A percentile compares a stretch with the other conserved stretches of the same genome.
These are phyloP conservation scores for Trichosanthes truncata DNA, from an alignment of 306 rosid species.

Conservation along the genomic window DNA sequence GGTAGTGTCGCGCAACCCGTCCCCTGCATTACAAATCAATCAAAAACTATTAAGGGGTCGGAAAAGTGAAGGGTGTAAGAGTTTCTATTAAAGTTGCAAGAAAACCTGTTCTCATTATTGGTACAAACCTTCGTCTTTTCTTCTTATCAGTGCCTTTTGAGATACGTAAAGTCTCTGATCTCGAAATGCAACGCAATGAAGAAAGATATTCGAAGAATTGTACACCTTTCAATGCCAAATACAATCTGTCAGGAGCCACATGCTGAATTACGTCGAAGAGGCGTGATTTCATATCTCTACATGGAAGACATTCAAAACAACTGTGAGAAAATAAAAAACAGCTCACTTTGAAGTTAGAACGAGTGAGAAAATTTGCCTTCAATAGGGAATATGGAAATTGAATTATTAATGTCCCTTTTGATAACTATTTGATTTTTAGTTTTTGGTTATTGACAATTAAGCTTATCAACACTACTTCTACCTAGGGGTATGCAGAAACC, in stretches of 20 bases:
- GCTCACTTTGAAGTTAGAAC: not conserved
- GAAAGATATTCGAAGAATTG: slow-evolving; percentile 60
- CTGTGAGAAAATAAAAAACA: not conserved
- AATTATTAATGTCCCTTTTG: not conserved
- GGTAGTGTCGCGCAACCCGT: slow-evolving; percentile 54
- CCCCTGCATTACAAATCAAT: slow-evolving; percentile 36
- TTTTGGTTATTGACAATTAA: too few relatives aligned
- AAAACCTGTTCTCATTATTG: not conserved
- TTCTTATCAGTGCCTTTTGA: slow-evolving; percentile 30
- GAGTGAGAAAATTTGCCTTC: not conserved
- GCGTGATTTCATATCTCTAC: slow-evolving; percentile 39
- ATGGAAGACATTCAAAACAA: slow-evolving; percentile 10
- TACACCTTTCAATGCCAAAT: slow-evolving; percentile 30
- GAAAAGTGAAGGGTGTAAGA: slow-evolving; percentile 1
- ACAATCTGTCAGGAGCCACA: slow-evolving; percentile 45
- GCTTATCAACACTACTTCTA: too few relatives aligned
- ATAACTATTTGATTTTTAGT: too few relatives aligned
- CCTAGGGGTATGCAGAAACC: too few relatives aligned
- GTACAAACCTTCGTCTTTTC: slow-evolving; percentile 49
- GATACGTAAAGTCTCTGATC: slow-evolving; percentile 51
- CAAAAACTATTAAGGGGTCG: slow-evolving; percentile 6
- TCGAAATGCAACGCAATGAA: slow-evolving; percentile 61
- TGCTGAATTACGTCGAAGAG: slow-evolving; percentile 34
- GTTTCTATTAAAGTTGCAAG: slow-evolving; percentile 7
- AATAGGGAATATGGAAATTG: not conserved